A percentile compares a stretch with the other conserved stretches of the same genome.
phyloP scores from a whole-genome alignment of 371 early-diverging fungal genomes.

The Lichtheimia ornata region DNA sequence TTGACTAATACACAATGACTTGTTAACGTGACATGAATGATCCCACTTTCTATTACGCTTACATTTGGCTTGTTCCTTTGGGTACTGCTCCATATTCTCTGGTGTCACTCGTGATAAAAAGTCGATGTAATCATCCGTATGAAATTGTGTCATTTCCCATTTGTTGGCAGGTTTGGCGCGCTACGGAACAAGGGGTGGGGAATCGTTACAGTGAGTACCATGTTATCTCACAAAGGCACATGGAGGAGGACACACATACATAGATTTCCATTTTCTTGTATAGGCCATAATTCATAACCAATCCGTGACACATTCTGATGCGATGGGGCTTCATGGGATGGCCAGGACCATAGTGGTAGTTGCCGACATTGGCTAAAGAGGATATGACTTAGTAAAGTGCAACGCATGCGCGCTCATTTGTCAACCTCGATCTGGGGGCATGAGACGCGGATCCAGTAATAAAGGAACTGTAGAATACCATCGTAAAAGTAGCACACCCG shows the following conservation, averaged over 20 bases:
- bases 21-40: background rate
- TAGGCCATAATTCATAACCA: conserved; percentile 88
- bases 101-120: conserved; percentile 88
- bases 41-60: conserved; percentile 16
- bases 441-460: no score
- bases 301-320: conserved; percentile 90
- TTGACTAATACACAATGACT: conserved; percentile 25
- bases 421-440: no score
- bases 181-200: conserved; percentile 12
- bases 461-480: conserved; percentile 27
- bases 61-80: conserved; percentile 73
- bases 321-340: conserved; percentile 99
- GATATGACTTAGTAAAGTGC: background rate
- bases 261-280: conserved; percentile 82
- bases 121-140: conserved; percentile 95
- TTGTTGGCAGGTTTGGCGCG: conserved; percentile 76
- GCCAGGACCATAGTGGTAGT: conserved; percentile 71
- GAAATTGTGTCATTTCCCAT: conserved; percentile 93
- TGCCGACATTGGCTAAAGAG: conserved; percentile 56
- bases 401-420: background rate
- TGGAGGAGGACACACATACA: conserved; percentile 19
- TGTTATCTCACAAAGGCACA: background rate
- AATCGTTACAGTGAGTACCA: background rate
- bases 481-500: conserved; percentile 60
- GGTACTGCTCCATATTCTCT: conserved; percentile 74